Evolutionary conservation across 306 rosid genomes (phyloP).

Genomic region (Amphicarpaea edgeworthii): DNA sequence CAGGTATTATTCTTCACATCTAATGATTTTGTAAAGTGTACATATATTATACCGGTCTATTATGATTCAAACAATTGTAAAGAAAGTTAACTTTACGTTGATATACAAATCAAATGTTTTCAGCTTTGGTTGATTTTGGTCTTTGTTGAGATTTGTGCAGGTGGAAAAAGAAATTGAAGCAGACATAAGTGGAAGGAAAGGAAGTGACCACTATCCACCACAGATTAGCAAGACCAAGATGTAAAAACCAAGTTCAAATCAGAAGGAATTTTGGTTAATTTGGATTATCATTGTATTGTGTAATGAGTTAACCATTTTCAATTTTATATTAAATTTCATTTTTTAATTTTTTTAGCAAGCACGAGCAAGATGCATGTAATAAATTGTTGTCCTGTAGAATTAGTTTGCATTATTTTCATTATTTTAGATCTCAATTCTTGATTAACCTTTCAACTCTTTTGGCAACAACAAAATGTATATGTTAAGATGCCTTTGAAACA

Average conservation of each 20-base stretch:
- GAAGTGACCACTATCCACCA: constrained; percentile 46
- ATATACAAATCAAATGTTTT: background rate
- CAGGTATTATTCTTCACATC: constrained; percentile 47
- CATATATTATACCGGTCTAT: background rate
- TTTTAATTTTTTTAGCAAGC: constrained; percentile 3
- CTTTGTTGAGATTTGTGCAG: constrained; percentile 52
- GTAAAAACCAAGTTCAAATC: background rate
- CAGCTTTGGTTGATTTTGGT: constrained; percentile 22
- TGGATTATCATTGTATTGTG: background rate
- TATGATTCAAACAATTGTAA: background rate
- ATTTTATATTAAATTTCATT: background rate
- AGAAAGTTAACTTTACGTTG: background rate
- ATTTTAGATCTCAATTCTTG: background rate
- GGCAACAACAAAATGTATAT: no score
- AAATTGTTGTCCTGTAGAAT: background rate
- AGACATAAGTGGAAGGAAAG: constrained; percentile 74
- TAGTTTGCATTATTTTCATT: background rate
- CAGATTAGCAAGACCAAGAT: constrained; percentile 3
- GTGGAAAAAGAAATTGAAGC: constrained; percentile 49
- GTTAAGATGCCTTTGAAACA: no score
- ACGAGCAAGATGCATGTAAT: background rate
- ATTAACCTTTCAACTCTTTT: background rate
- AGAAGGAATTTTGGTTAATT: constrained; percentile 12
- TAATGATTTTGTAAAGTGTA: background rate
- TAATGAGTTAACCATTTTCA: background rate